Percentiles rank a stretch among this genome's conserved stretches.
Evolutionary conservation across 2,329 filamentous ascomycete species (phyloP).

Genomic region (Trichophyton rubrum): DNA sequence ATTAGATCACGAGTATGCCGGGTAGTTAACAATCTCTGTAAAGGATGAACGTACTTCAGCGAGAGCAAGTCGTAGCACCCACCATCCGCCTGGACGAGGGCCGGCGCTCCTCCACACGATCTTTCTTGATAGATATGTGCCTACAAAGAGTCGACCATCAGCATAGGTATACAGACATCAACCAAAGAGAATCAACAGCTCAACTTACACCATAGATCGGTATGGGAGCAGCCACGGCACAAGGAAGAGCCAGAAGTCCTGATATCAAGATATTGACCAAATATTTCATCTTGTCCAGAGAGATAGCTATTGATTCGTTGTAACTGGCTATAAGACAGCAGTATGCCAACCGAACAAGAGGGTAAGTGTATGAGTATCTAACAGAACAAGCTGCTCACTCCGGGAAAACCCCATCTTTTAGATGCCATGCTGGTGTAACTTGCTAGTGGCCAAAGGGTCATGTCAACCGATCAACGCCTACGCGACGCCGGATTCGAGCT

Average conservation of each 20-base stretch:
- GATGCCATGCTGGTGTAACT: neutral
- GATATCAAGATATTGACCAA: neutral
- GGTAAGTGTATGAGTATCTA: neutral
- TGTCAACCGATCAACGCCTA: neutral
- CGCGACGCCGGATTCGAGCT: neutral
- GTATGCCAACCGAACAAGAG: too few relatives aligned
- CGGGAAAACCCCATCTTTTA: neutral
- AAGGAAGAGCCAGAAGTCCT: neutral
- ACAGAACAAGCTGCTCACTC: neutral
- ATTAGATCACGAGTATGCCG: neutral
- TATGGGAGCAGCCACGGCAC: neutral
- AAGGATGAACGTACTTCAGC: neutral
- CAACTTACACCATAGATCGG: neutral
- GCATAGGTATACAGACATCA: neutral
- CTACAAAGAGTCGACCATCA: neutral
- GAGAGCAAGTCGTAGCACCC: neutral
- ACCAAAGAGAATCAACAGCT: neutral
- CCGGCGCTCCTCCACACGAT: neutral
- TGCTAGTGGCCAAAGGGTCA: neutral
- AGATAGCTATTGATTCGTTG: too few relatives aligned
- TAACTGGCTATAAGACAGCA: too few relatives aligned
- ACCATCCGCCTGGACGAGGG: neutral
- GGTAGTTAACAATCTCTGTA: neutral
- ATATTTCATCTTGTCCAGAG: too few relatives aligned
- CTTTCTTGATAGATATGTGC: neutral